Conservation (phyloP, 2,329 filamentous ascomycete genomes). For the Bipolaris zeicola region DNA sequence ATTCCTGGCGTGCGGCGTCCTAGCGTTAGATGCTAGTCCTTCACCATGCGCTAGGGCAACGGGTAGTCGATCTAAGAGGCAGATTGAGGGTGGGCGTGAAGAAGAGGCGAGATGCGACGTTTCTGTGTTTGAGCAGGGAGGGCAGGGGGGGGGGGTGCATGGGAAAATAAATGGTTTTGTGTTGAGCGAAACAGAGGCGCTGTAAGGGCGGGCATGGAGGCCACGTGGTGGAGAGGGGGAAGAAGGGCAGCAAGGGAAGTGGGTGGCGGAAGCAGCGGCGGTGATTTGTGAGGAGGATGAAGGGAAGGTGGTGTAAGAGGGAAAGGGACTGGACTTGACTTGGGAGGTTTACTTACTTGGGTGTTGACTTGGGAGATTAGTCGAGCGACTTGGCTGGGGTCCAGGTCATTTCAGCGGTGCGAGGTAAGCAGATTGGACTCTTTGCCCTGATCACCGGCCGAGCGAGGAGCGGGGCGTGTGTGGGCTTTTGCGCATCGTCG, state of each 20-base stretch:
- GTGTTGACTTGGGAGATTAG: neutral
- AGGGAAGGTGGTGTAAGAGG: neutral
- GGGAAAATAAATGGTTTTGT: neutral
- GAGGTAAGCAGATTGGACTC: neutral
- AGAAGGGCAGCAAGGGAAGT: neutral
- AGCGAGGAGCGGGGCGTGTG: neutral
- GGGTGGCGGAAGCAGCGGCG: neutral
- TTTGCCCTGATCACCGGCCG: constrained; percentile 9
- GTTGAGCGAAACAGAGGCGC: neutral
- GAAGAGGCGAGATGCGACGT: neutral
- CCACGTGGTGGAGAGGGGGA: neutral
- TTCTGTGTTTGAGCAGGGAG: neutral
- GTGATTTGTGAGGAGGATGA: neutral
- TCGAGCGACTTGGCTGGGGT: neutral
- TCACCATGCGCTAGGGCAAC: constrained; percentile 18
- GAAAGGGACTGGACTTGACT: neutral
- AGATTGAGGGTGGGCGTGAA: neutral
- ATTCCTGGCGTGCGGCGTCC: constrained; percentile 10
- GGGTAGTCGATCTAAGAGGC: constrained; percentile 6
- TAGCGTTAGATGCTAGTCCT: constrained; percentile 12
- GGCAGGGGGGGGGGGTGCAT: neutral
- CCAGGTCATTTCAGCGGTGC: neutral
- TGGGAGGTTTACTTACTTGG: too few relatives aligned
- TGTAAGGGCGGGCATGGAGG: neutral
- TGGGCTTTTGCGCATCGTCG: neutral